Conservation (phyloP, 805 yeast genomes). For the Sugiyamaella valdiviana region DNA sequence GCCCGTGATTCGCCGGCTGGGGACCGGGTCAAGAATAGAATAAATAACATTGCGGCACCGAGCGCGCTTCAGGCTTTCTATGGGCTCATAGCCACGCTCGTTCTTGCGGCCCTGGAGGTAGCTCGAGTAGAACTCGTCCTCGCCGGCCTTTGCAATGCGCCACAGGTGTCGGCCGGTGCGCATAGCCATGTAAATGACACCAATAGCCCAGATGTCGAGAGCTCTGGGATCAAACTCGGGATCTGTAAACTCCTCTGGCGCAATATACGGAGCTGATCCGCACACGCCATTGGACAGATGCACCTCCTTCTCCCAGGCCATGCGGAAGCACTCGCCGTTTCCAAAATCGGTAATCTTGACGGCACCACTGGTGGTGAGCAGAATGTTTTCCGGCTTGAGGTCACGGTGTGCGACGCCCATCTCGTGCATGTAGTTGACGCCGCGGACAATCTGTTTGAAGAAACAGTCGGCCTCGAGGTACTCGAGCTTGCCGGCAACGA, state of each 20-base stretch:
- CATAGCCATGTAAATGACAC: conserved; percentile 70
- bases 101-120: conserved; percentile 73
- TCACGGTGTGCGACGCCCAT: conserved; percentile 94
- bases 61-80: conserved; percentile 74
- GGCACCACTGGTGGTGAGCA: conserved; percentile 58
- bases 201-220: conserved; percentile 85
- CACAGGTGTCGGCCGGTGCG: conserved; percentile 88
- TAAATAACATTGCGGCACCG: conserved; percentile 89
- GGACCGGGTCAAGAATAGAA: conserved; percentile 84
- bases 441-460: conserved; percentile 76
- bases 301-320: conserved; percentile 74
- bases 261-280: conserved; percentile 85
- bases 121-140: conserved; percentile 71
- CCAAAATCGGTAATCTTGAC: conserved; percentile 80
- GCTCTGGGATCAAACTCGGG: conserved; percentile 62
- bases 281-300: conserved; percentile 62
- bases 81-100: conserved; percentile 84
- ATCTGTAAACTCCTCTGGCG: conserved; percentile 73
- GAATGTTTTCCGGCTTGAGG: conserved; percentile 79
- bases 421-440: conserved; percentile 74
- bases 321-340: conserved; percentile 79
- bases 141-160: conserved; percentile 65
- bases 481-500: conserved; percentile 49
- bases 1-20: conserved; percentile 77
- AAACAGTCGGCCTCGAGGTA: conserved; percentile 77